These are phyloP conservation scores for Colletotrichum limetticola DNA, from an alignment of 2,329 filamentous ascomycete genomes.

Conservation along the genomic window DNA sequence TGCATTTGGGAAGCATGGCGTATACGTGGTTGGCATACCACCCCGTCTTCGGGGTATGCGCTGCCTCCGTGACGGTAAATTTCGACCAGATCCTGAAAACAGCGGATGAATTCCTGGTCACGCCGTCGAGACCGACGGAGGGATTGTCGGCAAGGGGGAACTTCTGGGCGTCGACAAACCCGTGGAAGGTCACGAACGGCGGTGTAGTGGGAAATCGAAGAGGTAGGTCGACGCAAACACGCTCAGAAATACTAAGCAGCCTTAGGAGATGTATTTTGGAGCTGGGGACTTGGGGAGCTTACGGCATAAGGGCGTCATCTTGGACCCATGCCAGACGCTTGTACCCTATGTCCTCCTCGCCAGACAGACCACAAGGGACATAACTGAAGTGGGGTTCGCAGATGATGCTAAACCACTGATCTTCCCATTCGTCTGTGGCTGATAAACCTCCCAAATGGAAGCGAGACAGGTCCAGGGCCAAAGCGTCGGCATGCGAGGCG, in stretches of 20 bases:
- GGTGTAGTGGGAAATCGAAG: background rate
- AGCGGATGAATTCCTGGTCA: background rate
- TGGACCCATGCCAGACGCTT: background rate
- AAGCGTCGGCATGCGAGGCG: background rate
- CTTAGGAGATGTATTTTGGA: background rate
- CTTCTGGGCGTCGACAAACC: background rate
- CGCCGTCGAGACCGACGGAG: background rate
- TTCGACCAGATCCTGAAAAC: background rate
- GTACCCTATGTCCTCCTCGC: background rate
- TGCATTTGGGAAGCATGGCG: background rate
- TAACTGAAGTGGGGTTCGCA: background rate
- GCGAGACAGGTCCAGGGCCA: background rate
- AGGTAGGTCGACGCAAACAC: background rate
- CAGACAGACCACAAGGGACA: background rate
- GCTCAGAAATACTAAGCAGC: background rate
- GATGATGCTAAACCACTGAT: background rate
- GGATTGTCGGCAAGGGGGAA: background rate
- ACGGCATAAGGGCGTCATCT: background rate
- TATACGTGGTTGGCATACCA: background rate
- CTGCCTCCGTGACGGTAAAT: background rate
- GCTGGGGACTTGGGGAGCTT: background rate
- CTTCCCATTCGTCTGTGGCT: background rate
- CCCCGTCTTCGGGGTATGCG: background rate
- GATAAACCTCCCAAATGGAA: background rate
- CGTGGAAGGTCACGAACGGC: background rate